These are phyloP conservation scores for Fusarium citri DNA, from an alignment of 2,329 filamentous ascomycete species.

Conservation along the genomic window DNA sequence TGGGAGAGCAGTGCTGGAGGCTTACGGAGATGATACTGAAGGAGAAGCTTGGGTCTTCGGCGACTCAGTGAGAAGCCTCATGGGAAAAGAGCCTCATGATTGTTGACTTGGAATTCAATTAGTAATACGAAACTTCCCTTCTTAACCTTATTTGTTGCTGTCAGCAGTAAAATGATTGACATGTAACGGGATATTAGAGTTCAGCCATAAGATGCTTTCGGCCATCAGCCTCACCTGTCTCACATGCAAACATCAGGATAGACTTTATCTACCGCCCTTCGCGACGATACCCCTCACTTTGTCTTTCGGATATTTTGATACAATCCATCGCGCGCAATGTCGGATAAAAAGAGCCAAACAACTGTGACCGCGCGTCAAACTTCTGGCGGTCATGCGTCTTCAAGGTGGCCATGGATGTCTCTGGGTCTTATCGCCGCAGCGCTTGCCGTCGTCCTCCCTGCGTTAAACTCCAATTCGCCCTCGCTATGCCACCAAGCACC, in stretches of 20 bases:
- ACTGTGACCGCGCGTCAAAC: background rate
- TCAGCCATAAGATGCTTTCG: background rate
- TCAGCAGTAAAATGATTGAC: too few relatives aligned
- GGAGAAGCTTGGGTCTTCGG: background rate
- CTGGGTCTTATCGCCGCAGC: background rate
- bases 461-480: background rate
- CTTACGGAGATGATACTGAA: background rate
- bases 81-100: too few relatives aligned
- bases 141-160: background rate
- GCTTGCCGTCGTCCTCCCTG: background rate
- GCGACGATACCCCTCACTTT: background rate
- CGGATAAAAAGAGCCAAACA: background rate
- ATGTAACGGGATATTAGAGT: background rate
- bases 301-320: too few relatives aligned
- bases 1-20: background rate
- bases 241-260: background rate
- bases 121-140: background rate
- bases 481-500: background rate
- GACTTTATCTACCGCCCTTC: background rate
- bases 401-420: background rate
- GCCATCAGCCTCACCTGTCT: background rate
- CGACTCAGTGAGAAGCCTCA: background rate
- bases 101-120: too few relatives aligned
- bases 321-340: background rate
- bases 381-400: background rate